Conservation (phyloP, 805 yeast genomes). For the Kregervanrija fluxuum region DNA sequence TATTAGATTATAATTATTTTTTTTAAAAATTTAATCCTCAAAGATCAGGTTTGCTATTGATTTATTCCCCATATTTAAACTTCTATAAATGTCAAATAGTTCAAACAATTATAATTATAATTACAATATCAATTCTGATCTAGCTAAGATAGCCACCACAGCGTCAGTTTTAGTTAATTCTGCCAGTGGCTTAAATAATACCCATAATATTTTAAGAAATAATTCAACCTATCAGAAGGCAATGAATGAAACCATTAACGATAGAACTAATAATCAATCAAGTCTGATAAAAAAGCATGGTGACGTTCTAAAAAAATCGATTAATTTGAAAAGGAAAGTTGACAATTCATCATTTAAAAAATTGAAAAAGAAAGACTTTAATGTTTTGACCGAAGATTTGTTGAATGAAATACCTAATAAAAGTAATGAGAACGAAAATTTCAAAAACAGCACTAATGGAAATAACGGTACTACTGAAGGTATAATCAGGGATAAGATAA, state of each 20-base stretch:
- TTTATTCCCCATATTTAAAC: too few species aligned
- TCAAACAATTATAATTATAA: background rate
- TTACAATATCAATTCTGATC: constrained; percentile 16
- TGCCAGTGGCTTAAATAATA: constrained; percentile 13
- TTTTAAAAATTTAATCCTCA: too few species aligned
- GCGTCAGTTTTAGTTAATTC: constrained; percentile 43
- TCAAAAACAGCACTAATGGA: constrained; percentile 6
- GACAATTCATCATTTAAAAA: too few species aligned
- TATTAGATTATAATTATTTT: too few species aligned
- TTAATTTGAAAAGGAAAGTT: background rate
- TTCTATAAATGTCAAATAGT: background rate
- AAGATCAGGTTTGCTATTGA: too few species aligned
- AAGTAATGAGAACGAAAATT: constrained; percentile 1
- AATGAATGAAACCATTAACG: constrained; percentile 35
- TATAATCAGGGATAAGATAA: too few species aligned
- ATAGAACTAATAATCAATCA: constrained; percentile 19
- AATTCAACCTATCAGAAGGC: constrained; percentile 35
- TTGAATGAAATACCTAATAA: constrained; percentile 44
- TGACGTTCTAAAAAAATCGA: background rate
- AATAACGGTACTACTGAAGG: constrained; percentile 4
- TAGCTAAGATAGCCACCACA: constrained; percentile 45
- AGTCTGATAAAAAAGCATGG: constrained; percentile 16
- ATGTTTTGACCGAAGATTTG: constrained; percentile 55
- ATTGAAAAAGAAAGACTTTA: constrained; percentile 32
- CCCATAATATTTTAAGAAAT: constrained; percentile 14